Conservation (phyloP, 805 yeast genomes). For the Sugiyamaella qingdaonensis region DNA sequence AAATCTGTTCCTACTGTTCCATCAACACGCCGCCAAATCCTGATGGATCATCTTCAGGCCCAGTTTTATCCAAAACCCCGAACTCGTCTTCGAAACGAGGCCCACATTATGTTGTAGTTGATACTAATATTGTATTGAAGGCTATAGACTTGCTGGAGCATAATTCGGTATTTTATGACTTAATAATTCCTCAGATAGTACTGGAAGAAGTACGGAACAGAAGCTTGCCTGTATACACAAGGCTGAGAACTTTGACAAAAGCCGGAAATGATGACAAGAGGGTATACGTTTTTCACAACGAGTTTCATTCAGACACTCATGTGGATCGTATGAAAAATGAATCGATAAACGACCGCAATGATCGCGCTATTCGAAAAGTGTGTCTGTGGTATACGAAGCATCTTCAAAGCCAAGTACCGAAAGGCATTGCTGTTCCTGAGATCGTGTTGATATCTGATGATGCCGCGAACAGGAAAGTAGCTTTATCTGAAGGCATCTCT, state of each 20-base stretch:
- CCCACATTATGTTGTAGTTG: constrained; percentile 78
- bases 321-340: constrained; percentile 61
- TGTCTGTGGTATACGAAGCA: constrained; percentile 72
- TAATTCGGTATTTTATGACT: constrained; percentile 73
- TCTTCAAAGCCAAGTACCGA: constrained; percentile 36
- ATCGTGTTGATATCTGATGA: constrained; percentile 66
- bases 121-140: constrained; percentile 81
- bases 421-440: constrained; percentile 19
- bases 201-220: constrained; percentile 87
- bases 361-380: constrained; percentile 77
- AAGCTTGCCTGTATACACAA: constrained; percentile 81
- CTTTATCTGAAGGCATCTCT: constrained; percentile 49
- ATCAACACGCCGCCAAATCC: constrained; percentile 56
- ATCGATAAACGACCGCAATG: constrained; percentile 83
- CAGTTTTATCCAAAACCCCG: constrained; percentile 65
- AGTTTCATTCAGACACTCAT: constrained; percentile 71
- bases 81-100: constrained; percentile 44
- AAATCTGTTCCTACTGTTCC: constrained; percentile 60
- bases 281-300: constrained; percentile 89
- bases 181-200: constrained; percentile 91
- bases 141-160: constrained; percentile 89
- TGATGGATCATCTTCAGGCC: constrained; percentile 58
- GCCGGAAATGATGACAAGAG: constrained; percentile 65
- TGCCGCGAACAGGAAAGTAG: constrained; percentile 55
- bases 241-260: constrained; percentile 73